These are phyloP conservation scores for Mycosphaerella sp. DNA, from an alignment of 2,329 filamentous ascomycete genomes.

Conservation along the genomic window DNA sequence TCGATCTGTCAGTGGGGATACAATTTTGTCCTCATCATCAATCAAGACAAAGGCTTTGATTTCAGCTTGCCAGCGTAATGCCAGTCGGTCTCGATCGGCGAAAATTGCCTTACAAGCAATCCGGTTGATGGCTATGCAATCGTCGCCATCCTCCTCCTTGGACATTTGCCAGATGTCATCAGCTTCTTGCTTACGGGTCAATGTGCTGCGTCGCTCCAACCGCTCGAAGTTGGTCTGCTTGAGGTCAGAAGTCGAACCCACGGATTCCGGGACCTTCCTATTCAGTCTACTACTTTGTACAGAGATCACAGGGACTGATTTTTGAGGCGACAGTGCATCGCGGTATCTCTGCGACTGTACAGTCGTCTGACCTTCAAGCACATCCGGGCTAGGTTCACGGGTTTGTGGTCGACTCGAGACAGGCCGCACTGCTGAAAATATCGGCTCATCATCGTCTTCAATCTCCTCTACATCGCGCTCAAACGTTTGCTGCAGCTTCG, in stretches of 20 bases:
- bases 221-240: not conserved
- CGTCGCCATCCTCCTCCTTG: not conserved
- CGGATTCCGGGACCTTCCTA: not conserved
- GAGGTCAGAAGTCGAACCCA: not conserved
- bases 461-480: not conserved
- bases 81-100: not conserved
- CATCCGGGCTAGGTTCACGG: slow-evolving; percentile 10
- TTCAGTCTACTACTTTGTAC: too few species aligned
- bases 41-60: not conserved
- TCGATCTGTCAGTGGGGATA: too few species aligned
- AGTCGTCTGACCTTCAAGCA: slow-evolving; percentile 7
- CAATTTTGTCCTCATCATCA: not conserved
- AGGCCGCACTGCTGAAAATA: not conserved
- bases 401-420: not conserved
- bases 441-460: not conserved
- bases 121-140: not conserved
- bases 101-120: slow-evolving; percentile 11
- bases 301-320: not conserved
- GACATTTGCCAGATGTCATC: not conserved
- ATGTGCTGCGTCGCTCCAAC: not conserved
- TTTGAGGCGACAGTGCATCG: slow-evolving; percentile 3
- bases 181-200: not conserved
- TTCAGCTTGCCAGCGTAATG: slow-evolving; percentile 11
- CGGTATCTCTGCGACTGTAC: not conserved
- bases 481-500: not conserved